A percentile compares a stretch with the other conserved stretches of the same genome.
Evolutionary conservation across 352 stramenopile species (phyloP).

Genomic region (Phytophthora tubulina): DNA sequence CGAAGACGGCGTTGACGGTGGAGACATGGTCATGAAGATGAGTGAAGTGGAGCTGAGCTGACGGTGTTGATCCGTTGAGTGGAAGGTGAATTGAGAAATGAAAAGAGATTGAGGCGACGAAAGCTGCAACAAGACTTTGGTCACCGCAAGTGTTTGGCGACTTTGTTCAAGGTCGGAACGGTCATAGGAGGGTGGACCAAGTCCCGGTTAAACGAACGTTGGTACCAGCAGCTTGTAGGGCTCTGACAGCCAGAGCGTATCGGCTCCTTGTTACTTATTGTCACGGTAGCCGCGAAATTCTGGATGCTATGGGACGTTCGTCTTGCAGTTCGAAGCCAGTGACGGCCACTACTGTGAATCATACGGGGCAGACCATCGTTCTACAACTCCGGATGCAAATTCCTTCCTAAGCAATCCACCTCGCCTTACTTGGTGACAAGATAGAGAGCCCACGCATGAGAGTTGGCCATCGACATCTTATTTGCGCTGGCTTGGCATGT

Average conservation of each 20-base stretch:
- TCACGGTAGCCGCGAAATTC: constrained; percentile 26
- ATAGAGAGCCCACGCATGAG: constrained; percentile 5
- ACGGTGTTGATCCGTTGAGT: constrained; percentile 6
- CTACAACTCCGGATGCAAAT: constrained; percentile 24
- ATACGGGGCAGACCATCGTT: constrained; percentile 26
- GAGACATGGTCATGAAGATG: not conserved
- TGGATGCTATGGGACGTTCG: constrained; percentile 28
- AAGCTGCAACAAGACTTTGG: not conserved
- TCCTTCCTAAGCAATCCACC: constrained; percentile 9
- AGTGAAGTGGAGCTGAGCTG: not conserved
- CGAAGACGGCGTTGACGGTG: not conserved
- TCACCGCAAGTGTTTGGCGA: too few relatives aligned
- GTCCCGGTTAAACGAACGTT: not conserved
- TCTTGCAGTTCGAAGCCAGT: constrained; percentile 23
- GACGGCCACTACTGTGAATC: constrained; percentile 18
- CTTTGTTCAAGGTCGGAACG: too few relatives aligned
- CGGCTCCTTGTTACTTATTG: not conserved
- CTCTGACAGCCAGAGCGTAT: constrained; percentile 28
- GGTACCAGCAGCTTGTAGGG: constrained; percentile 15
- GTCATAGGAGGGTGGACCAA: not conserved
- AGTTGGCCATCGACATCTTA: constrained; percentile 23
- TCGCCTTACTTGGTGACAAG: not conserved
- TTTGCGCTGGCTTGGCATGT: constrained; percentile 3
- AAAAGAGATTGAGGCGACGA: constrained; percentile 20
- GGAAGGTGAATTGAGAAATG: constrained; percentile 39